phyloP scores from a whole-genome alignment of 257 asterid genomes.

The Eustoma russellianum region DNA sequence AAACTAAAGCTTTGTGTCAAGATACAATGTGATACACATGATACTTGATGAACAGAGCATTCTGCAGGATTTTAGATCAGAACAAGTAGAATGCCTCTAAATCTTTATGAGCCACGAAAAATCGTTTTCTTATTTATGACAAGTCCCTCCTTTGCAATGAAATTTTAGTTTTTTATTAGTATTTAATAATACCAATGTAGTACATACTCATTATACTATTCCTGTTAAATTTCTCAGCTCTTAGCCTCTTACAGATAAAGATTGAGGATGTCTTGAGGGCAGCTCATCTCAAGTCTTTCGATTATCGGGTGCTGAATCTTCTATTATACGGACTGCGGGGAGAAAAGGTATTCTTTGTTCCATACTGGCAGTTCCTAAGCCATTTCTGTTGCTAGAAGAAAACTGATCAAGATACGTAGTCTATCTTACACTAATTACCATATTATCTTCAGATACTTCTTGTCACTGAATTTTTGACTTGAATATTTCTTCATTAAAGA shows the following conservation, averaged over 20 bases:
- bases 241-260: constrained; percentile 34
- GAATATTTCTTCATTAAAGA: too few relatives aligned
- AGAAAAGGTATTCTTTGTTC: constrained; percentile 43
- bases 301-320: constrained; percentile 83
- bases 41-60: too few relatives aligned
- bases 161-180: background rate
- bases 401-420: background rate
- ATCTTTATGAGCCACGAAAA: background rate
- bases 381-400: background rate
- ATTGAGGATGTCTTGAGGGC: constrained; percentile 74
- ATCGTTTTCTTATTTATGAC: background rate
- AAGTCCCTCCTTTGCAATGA: background rate
- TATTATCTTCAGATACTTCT: too few relatives aligned
- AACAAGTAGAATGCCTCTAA: background rate
- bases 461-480: too few relatives aligned
- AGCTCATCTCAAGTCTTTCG: constrained; percentile 80
- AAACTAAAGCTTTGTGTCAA: too few relatives aligned
- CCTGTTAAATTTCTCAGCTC: constrained; percentile 5
- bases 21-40: too few relatives aligned
- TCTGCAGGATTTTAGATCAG: too few relatives aligned
- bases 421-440: too few relatives aligned
- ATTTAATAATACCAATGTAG: background rate
- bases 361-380: background rate
- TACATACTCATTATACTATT: constrained; percentile 4
- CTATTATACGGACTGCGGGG: constrained; percentile 64